These are phyloP conservation scores for Annulohypoxylon stygium DNA, from an alignment of 495 filamentous ascomycete genomes.

Conservation along the genomic window DNA sequence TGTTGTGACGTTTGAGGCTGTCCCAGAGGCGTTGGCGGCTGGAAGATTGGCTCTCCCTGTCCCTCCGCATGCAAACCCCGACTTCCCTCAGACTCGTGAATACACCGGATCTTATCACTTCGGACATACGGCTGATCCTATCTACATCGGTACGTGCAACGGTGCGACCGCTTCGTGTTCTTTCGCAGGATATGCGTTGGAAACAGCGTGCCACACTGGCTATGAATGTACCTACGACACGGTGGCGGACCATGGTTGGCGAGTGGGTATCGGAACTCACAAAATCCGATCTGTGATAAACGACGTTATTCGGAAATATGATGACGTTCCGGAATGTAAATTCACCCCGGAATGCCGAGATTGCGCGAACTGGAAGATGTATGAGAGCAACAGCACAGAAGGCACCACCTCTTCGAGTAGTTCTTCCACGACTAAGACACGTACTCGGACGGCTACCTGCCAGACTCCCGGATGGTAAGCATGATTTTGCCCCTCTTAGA, in stretches of 20 bases:
- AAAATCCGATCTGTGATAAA: slow-evolving; percentile 85
- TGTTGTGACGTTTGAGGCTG: slow-evolving; percentile 88
- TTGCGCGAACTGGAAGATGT: slow-evolving; percentile 94
- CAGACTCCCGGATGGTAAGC: slow-evolving; percentile 82
- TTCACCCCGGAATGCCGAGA: slow-evolving; percentile 84
- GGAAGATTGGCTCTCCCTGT: slow-evolving; percentile 86
- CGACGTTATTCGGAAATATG: slow-evolving; percentile 86
- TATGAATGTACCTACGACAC: slow-evolving; percentile 91
- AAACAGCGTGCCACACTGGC: slow-evolving; percentile 90
- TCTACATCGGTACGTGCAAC: slow-evolving; percentile 95
- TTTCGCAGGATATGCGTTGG: slow-evolving; percentile 93
- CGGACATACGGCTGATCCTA: slow-evolving; percentile 94
- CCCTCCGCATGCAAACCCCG: slow-evolving; percentile 80
- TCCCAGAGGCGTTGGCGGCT: slow-evolving; percentile 89
- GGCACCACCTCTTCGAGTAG: slow-evolving; percentile 70
- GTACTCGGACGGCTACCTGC: slow-evolving; percentile 84
- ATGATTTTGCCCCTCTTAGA: background rate
- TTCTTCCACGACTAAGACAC: slow-evolving; percentile 69
- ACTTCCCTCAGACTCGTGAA: slow-evolving; percentile 74
- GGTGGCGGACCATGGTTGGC: slow-evolving; percentile 89
- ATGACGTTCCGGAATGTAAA: slow-evolving; percentile 78
- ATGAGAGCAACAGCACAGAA: slow-evolving; percentile 87
- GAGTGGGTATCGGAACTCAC: slow-evolving; percentile 86
- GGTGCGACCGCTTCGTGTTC: slow-evolving; percentile 88
- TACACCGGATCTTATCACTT: slow-evolving; percentile 91